Percentiles rank a stretch among this genome's conserved stretches.
These are phyloP conservation scores for Cryptococcus sp. DNA, from an alignment of 1,284 basidiomycete species.

Conservation along the genomic window DNA sequence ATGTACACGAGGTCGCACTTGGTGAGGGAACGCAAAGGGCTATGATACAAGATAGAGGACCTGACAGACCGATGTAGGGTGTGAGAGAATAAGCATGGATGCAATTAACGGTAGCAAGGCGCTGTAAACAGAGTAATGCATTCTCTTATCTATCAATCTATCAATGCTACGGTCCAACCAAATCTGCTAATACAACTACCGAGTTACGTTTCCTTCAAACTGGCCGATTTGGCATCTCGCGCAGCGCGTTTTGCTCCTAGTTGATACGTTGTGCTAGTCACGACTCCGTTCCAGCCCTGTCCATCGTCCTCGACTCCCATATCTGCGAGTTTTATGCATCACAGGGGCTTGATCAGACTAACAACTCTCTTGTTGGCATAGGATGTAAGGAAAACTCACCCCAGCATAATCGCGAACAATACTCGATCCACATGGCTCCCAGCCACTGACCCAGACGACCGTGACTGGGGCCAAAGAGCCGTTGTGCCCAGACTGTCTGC, in stretches of 20 bases:
- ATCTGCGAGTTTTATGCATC: conserved; percentile 7
- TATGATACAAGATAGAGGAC: too few relatives aligned
- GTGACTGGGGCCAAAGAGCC: conserved; percentile 28
- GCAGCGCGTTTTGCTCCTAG: conserved; percentile 14
- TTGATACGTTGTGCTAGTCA: conserved; percentile 19
- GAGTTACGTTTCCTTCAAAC: too few relatives aligned
- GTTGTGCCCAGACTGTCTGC: conserved; percentile 26
- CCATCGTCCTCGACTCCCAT: conserved; percentile 23
- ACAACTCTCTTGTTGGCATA: neutral
- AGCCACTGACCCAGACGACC: conserved; percentile 24
- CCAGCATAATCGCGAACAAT: conserved; percentile 24
- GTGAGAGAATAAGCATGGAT: too few relatives aligned
- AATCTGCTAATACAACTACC: too few relatives aligned
- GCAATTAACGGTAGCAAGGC: too few relatives aligned
- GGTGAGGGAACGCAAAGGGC: too few relatives aligned
- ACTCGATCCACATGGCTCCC: conserved; percentile 27
- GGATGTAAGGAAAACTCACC: conserved; percentile 6
- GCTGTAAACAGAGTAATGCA: too few relatives aligned
- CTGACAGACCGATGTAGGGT: too few relatives aligned
- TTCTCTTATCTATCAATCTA: too few relatives aligned
- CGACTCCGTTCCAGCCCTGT: conserved; percentile 16
- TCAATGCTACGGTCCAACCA: too few relatives aligned
- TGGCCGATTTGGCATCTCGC: conserved; percentile 7
- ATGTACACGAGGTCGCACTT: too few relatives aligned
- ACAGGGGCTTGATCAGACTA: too few relatives aligned